Evolutionary conservation across 2,329 filamentous ascomycete species (phyloP), one percentile per base, ranked within the genome.

Genomic region (Neocatenulostroma microsporum): DNA sequence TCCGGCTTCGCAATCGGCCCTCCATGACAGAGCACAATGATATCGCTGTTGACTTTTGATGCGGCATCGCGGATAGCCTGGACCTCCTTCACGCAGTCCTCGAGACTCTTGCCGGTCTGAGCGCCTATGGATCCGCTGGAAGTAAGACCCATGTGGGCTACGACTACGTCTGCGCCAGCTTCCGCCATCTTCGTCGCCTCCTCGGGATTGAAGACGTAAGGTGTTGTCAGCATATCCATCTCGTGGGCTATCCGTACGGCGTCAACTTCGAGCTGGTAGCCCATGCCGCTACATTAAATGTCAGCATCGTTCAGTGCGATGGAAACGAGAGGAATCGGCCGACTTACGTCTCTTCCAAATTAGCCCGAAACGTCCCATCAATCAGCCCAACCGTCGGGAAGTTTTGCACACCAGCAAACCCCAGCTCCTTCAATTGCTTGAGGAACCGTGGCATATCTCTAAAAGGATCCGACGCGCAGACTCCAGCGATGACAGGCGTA

Each of bases 351-450:
- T 83, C 79, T 53, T 84, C 81, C 2, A 85, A 66, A 46, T 80
- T 78, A 15, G 68, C 67, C 10, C 81, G 69, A 53, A 84, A 84
- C 10, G 67, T 67, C 1, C 78, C 80, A 55, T 84, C 80, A 23
- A 84, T 78, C 15, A 84, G 62, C 0, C 80, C 80, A 2, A 84
- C 79, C 0, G 80, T 84, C 1, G 80, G 80, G 53, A 84, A 84
- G 49, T 84, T 84, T 56, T 84, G 80, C 11, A 84, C 69, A 2
- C 81, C 81, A 2, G 73, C 72, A 45, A 84, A 83, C 0, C 80
- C 80, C 12, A 81, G 57, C 1, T 69, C 68, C 37, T 72, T 70
- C 23, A 84, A 62, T 51, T 82, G 69, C 13, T 56, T 53, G 12
- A 84, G 64, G 49, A 84, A 83, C 4, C 58, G 51, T 2, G 68